phyloP scores from a whole-genome alignment of 306 rosid species.

The Notholithocarpus densiflorus region DNA sequence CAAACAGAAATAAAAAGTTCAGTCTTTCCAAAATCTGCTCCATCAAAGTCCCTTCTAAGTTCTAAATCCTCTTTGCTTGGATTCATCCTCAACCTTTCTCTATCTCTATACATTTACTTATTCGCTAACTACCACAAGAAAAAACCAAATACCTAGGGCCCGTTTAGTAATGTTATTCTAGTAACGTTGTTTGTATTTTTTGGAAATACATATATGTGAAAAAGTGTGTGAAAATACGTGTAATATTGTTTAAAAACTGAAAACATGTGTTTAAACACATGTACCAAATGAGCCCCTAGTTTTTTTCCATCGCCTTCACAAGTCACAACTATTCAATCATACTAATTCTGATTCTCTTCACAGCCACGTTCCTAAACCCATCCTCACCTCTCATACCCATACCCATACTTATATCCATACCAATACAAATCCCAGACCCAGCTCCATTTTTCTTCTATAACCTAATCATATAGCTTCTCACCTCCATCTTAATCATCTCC shows the following conservation, averaged over 20 bases:
- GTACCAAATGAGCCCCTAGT: too few relatives aligned
- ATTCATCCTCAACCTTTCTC: neutral
- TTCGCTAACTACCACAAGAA: constrained; percentile 42
- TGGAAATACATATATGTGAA: too few relatives aligned
- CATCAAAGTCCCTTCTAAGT: neutral
- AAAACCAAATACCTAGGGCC: too few relatives aligned
- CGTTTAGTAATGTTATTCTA: too few relatives aligned
- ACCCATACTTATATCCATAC: too few relatives aligned
- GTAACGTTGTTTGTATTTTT: too few relatives aligned
- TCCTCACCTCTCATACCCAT: constrained; percentile 37
- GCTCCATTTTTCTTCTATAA: constrained; percentile 51
- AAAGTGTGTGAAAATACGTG: too few relatives aligned
- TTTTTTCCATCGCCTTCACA: neutral
- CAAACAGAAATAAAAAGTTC: neutral
- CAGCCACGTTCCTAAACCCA: constrained; percentile 55
- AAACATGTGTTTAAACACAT: too few relatives aligned
- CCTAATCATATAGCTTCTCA: constrained; percentile 76
- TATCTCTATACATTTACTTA: constrained; percentile 66
- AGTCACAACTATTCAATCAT: constrained; percentile 39
- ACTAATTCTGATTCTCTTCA: constrained; percentile 60
- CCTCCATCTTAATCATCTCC: constrained; percentile 88
- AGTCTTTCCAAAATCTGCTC: neutral
- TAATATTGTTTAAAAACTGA: too few relatives aligned
- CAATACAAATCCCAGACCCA: neutral
- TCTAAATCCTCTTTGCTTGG: neutral